phyloP scores from a whole-genome alignment of 305 asterid genomes.

The Fraxinus sp. region DNA sequence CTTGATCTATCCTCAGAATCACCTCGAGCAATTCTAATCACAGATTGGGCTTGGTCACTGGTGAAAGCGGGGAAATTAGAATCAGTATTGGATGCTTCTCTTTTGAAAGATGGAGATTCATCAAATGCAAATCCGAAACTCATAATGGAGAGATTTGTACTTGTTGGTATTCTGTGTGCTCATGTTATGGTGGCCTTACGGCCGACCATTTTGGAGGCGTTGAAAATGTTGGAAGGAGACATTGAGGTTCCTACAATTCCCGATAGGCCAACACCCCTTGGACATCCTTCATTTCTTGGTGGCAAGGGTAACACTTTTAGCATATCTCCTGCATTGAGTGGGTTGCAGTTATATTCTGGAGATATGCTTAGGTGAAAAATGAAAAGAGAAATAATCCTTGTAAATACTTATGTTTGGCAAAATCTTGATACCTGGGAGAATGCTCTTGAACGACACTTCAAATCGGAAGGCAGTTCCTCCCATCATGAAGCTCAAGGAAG shows the following conservation, averaged over 20 bases:
- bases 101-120: slow-evolving; percentile 27
- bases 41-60: slow-evolving; percentile 91
- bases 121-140: slow-evolving; percentile 52
- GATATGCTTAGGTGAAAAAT: slow-evolving; percentile 73
- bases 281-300: slow-evolving; percentile 51
- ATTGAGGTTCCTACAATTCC: slow-evolving; percentile 71
- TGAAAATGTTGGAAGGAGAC: slow-evolving; percentile 91
- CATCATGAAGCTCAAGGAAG: background rate
- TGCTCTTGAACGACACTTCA: background rate
- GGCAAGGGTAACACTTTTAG: slow-evolving; percentile 43
- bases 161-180: slow-evolving; percentile 74
- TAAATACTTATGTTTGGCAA: too few species aligned
- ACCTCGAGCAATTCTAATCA: slow-evolving; percentile 48
- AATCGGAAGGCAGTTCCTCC: background rate
- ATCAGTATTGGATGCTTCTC: slow-evolving; percentile 49
- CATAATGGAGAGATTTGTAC: slow-evolving; percentile 73
- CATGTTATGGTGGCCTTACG: slow-evolving; percentile 85
- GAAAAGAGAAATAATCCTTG: background rate
- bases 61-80: slow-evolving; percentile 61
- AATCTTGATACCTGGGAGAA: background rate
- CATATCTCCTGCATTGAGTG: slow-evolving; percentile 69
- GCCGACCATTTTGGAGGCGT: slow-evolving; percentile 75
- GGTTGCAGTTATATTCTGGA: slow-evolving; percentile 42
- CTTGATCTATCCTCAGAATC: slow-evolving; percentile 61
- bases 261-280: slow-evolving; percentile 76